Evolutionary conservation across 805 yeast species (phyloP).

Genomic region (Metschnikowia vanudenii): DNA sequence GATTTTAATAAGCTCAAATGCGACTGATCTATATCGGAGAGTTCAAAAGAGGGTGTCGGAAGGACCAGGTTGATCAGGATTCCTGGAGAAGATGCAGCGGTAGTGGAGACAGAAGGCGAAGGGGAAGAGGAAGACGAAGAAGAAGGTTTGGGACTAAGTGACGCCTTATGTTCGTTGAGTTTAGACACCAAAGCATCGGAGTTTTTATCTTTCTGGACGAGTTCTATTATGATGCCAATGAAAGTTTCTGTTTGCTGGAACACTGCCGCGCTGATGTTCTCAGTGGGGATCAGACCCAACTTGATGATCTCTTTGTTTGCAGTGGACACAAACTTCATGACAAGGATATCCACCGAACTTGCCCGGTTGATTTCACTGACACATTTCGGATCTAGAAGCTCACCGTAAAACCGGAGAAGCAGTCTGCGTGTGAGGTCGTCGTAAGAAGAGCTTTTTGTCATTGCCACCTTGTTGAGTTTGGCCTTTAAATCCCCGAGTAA

Average conservation of each 20-base stretch:
- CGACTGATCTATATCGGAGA: conserved; percentile 55
- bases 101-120: conserved; percentile 5
- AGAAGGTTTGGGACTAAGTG: conserved; percentile 28
- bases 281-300: conserved; percentile 30
- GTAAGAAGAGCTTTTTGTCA: conserved; percentile 34
- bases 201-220: conserved; percentile 38
- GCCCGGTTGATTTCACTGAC: conserved; percentile 31
- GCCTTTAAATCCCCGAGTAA: conserved; percentile 40
- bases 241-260: conserved; percentile 38
- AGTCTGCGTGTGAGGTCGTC: conserved; percentile 56
- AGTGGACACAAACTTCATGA: conserved; percentile 51
- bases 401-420: conserved; percentile 62
- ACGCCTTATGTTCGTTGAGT: conserved; percentile 41
- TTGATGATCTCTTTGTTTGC: conserved; percentile 53
- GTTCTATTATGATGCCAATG: conserved; percentile 36
- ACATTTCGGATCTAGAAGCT: conserved; percentile 48
- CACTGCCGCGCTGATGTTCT: conserved; percentile 32
- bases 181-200: conserved; percentile 41
- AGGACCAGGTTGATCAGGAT: conserved; percentile 17
- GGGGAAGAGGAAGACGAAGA: conserved; percentile 9
- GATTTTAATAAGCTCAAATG: conserved; percentile 39
- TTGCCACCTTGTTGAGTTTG: conserved; percentile 45
- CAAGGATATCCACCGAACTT: conserved; percentile 44
- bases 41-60: conserved; percentile 49
- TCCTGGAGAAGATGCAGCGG: background rate